Evolutionary conservation across 148 eudicot genomes (phyloP).

Genomic region (Rhododendron williamsianum): DNA sequence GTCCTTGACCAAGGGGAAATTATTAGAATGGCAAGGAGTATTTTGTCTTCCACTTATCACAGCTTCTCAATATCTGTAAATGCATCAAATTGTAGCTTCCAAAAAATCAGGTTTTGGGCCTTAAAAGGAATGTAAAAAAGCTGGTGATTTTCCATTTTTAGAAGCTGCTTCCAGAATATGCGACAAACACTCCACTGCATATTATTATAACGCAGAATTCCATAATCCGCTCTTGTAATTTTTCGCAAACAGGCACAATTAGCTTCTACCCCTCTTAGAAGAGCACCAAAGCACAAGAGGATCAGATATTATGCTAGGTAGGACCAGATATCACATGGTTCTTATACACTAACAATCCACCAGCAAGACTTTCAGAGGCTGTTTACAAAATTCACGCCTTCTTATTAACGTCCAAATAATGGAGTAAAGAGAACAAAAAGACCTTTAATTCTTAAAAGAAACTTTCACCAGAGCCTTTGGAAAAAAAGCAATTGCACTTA

Average conservation of each 20-base stretch:
- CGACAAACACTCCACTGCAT: too few species aligned
- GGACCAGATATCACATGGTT: neutral
- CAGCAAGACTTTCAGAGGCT: neutral
- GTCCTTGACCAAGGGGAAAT: neutral
- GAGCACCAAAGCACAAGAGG: neutral
- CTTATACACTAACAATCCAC: neutral
- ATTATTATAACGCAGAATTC: neutral
- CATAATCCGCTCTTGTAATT: neutral
- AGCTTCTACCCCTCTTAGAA: neutral
- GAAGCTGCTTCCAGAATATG: too few species aligned
- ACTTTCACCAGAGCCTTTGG: neutral
- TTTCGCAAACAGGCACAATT: neutral
- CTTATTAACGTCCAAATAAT: neutral
- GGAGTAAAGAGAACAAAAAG: neutral
- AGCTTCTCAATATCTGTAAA: neutral
- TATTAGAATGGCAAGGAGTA: neutral
- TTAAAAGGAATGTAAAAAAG: neutral
- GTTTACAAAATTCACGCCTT: neutral
- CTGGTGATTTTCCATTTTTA: too few species aligned
- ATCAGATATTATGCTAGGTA: neutral
- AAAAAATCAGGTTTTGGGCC: neutral
- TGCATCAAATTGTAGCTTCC: neutral
- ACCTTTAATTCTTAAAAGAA: neutral
- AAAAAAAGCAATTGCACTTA: neutral
- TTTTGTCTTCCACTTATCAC: neutral